Evolutionary conservation across 2,329 filamentous ascomycete species (phyloP), one percentile per base, ranked within the genome.

Genomic region (Neonectria faginata): DNA sequence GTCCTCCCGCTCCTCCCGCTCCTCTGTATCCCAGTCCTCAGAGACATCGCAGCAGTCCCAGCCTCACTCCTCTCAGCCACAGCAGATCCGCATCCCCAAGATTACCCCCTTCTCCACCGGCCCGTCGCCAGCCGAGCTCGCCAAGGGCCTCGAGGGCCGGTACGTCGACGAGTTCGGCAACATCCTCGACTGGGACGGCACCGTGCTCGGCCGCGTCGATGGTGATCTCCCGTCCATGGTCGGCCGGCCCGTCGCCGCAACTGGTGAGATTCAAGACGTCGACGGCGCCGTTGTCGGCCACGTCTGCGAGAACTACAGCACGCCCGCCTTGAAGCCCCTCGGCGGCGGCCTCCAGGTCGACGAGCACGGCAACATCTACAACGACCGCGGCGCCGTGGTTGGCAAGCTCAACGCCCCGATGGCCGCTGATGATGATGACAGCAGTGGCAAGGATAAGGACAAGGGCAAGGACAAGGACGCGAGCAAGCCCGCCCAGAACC

Each of bases 241-340:
- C 6, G 85, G 85, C 33, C 77, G 81, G 44, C 79, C 78, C 47
- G 82, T 87, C 1, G 76, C 80, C 9, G 74, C 78, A 3, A 77
- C 78, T 20, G 85, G 85, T 16, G 80, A 86, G 66, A 75, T 87
- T 3, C 90, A 95, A 9, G 92, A 95, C 67, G 87, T 90, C 64
- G 92, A 95, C 67, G 92, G 92, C 27, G 91, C 95, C 64, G 89
- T 95, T 27, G 85, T 90, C 63, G 92, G 95, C 81, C 90, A 90
- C 77, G 93, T 93, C 71, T 86, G 85, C 22, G 88, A 89, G 66
- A 78, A 80, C 2, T 77, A 88, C 22, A 83, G 83, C 16, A 81
- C 82, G 53, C 85, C 86, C 5, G 83, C 85, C 69, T 79, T 86
- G 42, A 79, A 83, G 64, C 85, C 82, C 65, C 82, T 85, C 47